Evolutionary conservation across 2,329 filamentous ascomycete species (phyloP).

Genomic region (Curvularia sp.): DNA sequence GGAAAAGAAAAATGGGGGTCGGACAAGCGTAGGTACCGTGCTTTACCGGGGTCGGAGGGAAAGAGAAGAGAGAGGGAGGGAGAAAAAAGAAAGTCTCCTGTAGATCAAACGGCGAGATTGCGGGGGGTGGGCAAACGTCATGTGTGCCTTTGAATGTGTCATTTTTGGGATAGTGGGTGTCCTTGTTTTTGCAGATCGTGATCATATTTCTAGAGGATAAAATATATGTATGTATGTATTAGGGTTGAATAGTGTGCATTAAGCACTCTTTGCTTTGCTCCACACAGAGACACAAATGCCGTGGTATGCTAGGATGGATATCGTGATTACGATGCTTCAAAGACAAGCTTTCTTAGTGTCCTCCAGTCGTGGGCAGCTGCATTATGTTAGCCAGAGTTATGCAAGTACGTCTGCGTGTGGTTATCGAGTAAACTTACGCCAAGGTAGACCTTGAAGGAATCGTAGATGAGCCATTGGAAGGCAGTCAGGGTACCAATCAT

Average conservation of each 20-base stretch:
- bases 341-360: conserved; percentile 19
- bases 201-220: background rate
- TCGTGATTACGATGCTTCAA: background rate
- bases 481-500: conserved; percentile 70
- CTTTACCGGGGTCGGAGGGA: background rate
- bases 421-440: conserved; percentile 38
- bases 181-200: background rate
- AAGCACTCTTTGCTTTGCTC: background rate
- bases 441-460: conserved; percentile 54
- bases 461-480: conserved; percentile 54
- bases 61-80: background rate
- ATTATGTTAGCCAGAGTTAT: conserved; percentile 3
- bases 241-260: background rate
- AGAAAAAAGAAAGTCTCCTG: background rate
- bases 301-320: background rate
- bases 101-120: background rate
- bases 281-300: background rate
- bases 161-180: background rate
- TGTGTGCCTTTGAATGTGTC: background rate
- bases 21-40: background rate
- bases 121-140: background rate
- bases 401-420: background rate
- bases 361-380: conserved; percentile 40
- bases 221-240: no score
- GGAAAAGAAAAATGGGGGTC: background rate